Base-by-base conservation (phyloP, 164 flowering plant species). In the Magnolia kwangsiensis region DNA sequence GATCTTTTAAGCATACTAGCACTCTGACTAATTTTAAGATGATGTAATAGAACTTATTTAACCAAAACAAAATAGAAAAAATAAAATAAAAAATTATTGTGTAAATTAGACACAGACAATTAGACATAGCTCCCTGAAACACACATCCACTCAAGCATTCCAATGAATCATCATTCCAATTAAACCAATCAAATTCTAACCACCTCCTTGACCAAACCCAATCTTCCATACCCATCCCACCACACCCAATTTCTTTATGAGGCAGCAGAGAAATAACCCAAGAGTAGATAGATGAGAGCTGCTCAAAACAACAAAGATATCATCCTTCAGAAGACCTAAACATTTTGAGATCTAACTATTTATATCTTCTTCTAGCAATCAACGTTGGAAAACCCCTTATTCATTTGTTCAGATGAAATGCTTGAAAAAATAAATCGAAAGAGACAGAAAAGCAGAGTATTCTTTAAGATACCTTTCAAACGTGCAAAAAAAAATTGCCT, bases 321-420 rank as follows among this genome's bases (percentile, higher is more conserved):
- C 75, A 65, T 79, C 71, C 75, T 78, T 70, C 76, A 14, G 8
- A 8, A 64, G 8, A 19, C 19, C 67, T 8, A 64, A 64, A 13
- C 14, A 9, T 59, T 18, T 59, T 59, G 18, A 18, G n/a, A 19
- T 8, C 23, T 18, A 64, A 64, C 21, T 21, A 64, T 1, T 64
- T 64, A 4, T 64, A 8, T 8, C 14, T 19, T 59, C 19, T 59
- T 59, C 19, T 18, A 78, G 67, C 67, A 24, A 65, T 49, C 72
- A 58, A 55, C 71, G 67, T 67, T 76, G 88, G 84, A 80, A 84
- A 79, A 81, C 82, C 86, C 75, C 81, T 82, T 73, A 78, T 67
- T 77, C 80, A 72, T 70, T 65, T 37, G 29, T 74, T 71, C 80
- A 21, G 77, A 75, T 73, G 75, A 80, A 75, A 19, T 72, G 69